Evolutionary conservation across 306 rosid genomes (phyloP).

Genomic region (Ormosia emarginata): DNA sequence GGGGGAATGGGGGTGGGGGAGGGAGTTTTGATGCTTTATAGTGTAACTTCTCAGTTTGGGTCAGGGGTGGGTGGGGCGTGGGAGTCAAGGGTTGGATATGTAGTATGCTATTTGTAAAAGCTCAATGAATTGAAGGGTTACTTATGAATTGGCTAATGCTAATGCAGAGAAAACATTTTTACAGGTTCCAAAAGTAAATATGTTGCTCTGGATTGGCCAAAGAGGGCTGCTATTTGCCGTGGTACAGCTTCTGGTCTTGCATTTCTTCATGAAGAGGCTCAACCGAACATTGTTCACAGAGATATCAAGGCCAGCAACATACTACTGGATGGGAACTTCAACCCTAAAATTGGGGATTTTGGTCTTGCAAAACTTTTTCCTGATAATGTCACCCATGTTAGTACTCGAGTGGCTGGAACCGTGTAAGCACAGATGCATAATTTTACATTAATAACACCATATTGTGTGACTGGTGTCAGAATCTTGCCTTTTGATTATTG

Average conservation of each 20-base stretch:
- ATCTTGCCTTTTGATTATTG: background rate
- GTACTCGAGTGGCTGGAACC: slow-evolving; percentile 96
- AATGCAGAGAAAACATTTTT: slow-evolving; percentile 5
- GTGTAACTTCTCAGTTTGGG: background rate
- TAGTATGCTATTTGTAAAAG: slow-evolving; percentile 7
- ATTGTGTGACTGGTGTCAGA: background rate
- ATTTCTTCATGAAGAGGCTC: slow-evolving; percentile 82
- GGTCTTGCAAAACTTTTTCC: slow-evolving; percentile 97
- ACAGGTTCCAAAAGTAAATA: slow-evolving; percentile 62
- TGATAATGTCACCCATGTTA: slow-evolving; percentile 86
- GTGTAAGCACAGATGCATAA: slow-evolving; percentile 48
- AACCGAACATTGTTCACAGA: slow-evolving; percentile 80
- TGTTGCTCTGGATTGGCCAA: slow-evolving; percentile 69
- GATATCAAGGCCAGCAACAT: slow-evolving; percentile 97
- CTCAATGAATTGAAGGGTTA: background rate
- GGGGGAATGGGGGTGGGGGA: background rate
- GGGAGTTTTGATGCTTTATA: background rate
- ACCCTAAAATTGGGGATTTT: slow-evolving; percentile 86
- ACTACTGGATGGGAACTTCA: slow-evolving; percentile 60
- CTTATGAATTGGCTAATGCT: slow-evolving; percentile 11
- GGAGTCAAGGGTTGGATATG: background rate
- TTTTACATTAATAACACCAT: background rate
- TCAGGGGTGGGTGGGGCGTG: too few relatives aligned
- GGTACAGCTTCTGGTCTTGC: slow-evolving; percentile 80
- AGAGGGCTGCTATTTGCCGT: slow-evolving; percentile 69